Evolutionary conservation across 495 filamentous ascomycete species (phyloP).

Genomic region (Podospora anserina): DNA sequence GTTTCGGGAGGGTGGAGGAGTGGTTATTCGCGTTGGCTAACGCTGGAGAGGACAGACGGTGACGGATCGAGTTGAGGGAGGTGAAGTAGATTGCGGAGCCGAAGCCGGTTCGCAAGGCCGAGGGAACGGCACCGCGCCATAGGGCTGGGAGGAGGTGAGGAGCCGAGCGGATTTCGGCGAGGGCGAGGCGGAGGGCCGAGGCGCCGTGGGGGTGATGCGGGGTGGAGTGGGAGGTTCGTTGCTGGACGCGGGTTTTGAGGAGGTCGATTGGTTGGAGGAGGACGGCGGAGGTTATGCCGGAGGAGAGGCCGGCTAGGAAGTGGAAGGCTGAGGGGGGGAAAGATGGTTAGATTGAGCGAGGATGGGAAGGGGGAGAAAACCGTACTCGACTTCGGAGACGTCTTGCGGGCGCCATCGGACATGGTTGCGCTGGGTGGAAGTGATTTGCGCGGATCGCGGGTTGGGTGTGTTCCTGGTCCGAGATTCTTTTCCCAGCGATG

Average conservation of each 20-base stretch:
- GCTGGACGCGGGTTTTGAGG: conserved; percentile 93
- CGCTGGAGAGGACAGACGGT: conserved; percentile 56
- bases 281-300: conserved; percentile 80
- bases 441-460: not conserved
- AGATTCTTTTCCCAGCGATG: not conserved
- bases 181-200: conserved; percentile 60
- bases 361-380: not conserved
- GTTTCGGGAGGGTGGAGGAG: conserved; percentile 78
- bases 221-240: conserved; percentile 57
- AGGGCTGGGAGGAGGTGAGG: conserved; percentile 61
- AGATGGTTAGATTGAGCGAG: not conserved
- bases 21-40: conserved; percentile 32
- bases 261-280: conserved; percentile 95
- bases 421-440: conserved; percentile 23
- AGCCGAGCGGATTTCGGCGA: conserved; percentile 65
- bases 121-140: conserved; percentile 93
- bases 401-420: conserved; percentile 37
- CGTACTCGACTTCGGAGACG: conserved; percentile 36
- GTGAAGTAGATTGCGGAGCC: conserved; percentile 95
- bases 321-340: conserved; percentile 56
- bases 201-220: conserved; percentile 19
- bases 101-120: conserved; percentile 85
- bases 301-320: conserved; percentile 83
- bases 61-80: conserved; percentile 75
- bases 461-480: not conserved